These are phyloP conservation scores for Stylosanthes scabra DNA, from an alignment of 331 rosid species.

Conservation along the genomic window DNA sequence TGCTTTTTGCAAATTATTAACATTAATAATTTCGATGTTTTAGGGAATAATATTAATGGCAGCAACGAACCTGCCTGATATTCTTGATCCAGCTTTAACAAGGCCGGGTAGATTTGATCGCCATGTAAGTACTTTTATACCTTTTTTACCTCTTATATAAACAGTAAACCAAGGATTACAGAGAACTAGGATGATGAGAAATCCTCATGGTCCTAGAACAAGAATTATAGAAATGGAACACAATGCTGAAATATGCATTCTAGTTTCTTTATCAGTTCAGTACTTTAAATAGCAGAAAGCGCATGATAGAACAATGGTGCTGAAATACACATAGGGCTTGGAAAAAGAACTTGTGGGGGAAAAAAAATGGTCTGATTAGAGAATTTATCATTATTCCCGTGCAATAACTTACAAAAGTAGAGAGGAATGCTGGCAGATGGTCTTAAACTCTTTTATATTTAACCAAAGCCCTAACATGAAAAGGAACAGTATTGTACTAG, in stretches of 20 bases:
- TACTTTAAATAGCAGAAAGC: neutral
- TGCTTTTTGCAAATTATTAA: constrained; percentile 27
- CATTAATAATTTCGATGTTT: constrained; percentile 34
- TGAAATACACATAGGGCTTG: no score
- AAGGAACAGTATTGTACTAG: neutral
- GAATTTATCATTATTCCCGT: neutral
- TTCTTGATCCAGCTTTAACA: constrained; percentile 98
- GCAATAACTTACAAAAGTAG: neutral
- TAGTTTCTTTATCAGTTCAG: neutral
- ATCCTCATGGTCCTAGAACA: constrained; percentile 7
- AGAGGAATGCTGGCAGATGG: neutral
- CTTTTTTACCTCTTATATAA: neutral
- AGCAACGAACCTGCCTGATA: constrained; percentile 98
- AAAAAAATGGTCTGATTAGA: neutral
- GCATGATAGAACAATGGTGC: neutral
- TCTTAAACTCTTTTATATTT: constrained; percentile 8
- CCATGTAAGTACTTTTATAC: constrained; percentile 74
- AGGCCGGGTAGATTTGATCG: constrained; percentile 99
- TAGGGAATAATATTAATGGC: constrained; percentile 99
- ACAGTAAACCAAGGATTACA: constrained; percentile 23
- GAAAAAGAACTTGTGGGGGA: neutral
- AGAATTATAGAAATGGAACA: constrained; percentile 11
- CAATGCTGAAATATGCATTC: constrained; percentile 8
- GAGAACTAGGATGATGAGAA: constrained; percentile 10
- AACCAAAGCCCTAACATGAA: neutral